phyloP scores from a whole-genome alignment of 495 filamentous ascomycete species.

The Cercophora sp. region DNA sequence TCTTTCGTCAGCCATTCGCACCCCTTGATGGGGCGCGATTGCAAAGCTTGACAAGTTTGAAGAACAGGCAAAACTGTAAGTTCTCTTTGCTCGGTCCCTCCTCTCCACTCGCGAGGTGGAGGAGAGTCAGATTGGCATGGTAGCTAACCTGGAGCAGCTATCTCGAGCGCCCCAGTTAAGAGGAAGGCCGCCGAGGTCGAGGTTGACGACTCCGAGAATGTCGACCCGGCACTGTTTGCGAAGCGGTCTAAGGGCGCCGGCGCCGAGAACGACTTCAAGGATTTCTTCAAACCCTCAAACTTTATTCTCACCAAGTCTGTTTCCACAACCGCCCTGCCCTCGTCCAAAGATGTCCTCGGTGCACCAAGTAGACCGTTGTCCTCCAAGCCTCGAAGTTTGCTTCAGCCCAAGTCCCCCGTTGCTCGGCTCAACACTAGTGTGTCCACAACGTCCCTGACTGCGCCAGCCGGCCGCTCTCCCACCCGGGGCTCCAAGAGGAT shows the following conservation, averaged over 20 bases:
- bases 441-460: constrained; percentile 43
- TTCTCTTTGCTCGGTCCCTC: constrained; percentile 16
- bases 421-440: constrained; percentile 38
- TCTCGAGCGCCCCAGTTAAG: constrained; percentile 37
- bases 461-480: constrained; percentile 61
- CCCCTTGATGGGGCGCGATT: constrained; percentile 50
- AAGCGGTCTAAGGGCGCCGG: constrained; percentile 66
- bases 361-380: constrained; percentile 35
- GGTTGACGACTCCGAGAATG: constrained; percentile 69
- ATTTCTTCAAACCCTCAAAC: constrained; percentile 45
- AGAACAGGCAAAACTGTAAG: constrained; percentile 64
- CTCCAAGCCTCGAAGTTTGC: constrained; percentile 34
- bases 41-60: constrained; percentile 52
- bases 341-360: constrained; percentile 21
- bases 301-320: constrained; percentile 43
- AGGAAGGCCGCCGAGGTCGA: constrained; percentile 46
- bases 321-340: constrained; percentile 26
- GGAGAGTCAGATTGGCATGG: no score
- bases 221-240: constrained; percentile 67
- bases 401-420: constrained; percentile 45
- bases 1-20: constrained; percentile 55
- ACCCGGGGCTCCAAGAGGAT: constrained; percentile 54
- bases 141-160: constrained; percentile 29
- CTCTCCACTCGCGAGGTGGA: background rate
- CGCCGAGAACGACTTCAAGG: constrained; percentile 40